Conservation (phyloP, 306 rosid genomes). For the Cercis canadensis region DNA sequence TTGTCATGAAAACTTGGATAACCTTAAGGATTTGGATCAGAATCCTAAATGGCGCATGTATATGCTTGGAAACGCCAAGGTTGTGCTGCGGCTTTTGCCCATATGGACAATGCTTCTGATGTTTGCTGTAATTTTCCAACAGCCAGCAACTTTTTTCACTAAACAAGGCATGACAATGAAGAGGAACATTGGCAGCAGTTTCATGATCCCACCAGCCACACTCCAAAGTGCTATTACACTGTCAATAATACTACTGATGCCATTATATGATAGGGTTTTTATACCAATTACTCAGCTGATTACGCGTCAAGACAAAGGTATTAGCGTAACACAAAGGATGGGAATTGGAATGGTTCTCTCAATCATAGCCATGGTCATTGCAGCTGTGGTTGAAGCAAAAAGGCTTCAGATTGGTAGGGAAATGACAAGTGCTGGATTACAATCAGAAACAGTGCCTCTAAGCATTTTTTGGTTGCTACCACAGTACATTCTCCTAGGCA, state of each 20-base stretch:
- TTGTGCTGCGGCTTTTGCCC: slow-evolving; percentile 69
- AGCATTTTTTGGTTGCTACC: slow-evolving; percentile 94
- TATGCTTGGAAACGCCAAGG: slow-evolving; percentile 51
- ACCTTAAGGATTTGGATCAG: slow-evolving; percentile 41
- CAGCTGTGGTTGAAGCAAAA: slow-evolving; percentile 77
- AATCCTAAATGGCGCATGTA: slow-evolving; percentile 41
- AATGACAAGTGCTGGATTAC: slow-evolving; percentile 41
- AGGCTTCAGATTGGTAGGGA: slow-evolving; percentile 60
- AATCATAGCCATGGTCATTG: slow-evolving; percentile 76
- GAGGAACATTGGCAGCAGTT: slow-evolving; percentile 68
- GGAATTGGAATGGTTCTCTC: slow-evolving; percentile 96
- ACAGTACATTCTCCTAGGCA: slow-evolving; percentile 81
- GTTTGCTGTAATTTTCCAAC: slow-evolving; percentile 94
- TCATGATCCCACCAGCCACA: slow-evolving; percentile 95
- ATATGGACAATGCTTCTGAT: slow-evolving; percentile 92
- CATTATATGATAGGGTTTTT: slow-evolving; percentile 68
- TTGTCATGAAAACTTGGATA: slow-evolving; percentile 56
- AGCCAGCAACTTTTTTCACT: slow-evolving; percentile 88
- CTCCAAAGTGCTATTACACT: slow-evolving; percentile 80
- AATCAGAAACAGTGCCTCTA: slow-evolving; percentile 49
- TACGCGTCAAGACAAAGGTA: slow-evolving; percentile 63
- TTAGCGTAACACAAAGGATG: slow-evolving; percentile 87
- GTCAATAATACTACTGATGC: slow-evolving; percentile 85
- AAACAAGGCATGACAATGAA: slow-evolving; percentile 98
- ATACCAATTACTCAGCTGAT: slow-evolving; percentile 72